A percentile compares a stretch with the other conserved stretches of the same genome.
Conservation (phyloP, 805 yeast genomes). For the Candida namnaoensis region DNA sequence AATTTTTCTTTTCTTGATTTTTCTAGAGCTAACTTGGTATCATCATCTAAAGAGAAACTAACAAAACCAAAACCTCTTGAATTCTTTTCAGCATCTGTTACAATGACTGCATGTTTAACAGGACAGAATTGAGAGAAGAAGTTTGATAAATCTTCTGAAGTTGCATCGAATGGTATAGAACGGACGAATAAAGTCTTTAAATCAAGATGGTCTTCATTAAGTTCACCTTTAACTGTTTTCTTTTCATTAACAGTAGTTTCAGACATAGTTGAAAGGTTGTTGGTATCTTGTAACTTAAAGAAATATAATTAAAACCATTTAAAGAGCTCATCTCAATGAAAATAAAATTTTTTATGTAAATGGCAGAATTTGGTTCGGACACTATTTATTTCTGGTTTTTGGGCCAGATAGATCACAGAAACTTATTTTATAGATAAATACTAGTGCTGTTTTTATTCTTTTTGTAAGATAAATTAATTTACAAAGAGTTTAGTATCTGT, state of each 20-base stretch:
- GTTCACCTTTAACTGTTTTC: not conserved
- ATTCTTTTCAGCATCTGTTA: constrained; percentile 63
- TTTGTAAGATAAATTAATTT: too few species aligned
- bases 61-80: constrained; percentile 97
- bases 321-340: too few species aligned
- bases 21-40: constrained; percentile 66
- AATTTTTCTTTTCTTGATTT: constrained; percentile 60
- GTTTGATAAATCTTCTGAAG: constrained; percentile 73
- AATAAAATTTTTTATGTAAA: too few species aligned
- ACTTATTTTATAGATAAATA: too few species aligned
- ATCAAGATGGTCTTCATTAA: constrained; percentile 23
- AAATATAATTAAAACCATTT: too few species aligned
- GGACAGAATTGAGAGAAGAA: constrained; percentile 91
- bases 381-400: too few species aligned
- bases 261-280: not conserved
- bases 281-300: too few species aligned
- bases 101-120: constrained; percentile 90
- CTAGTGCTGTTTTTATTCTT: too few species aligned
- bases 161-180: constrained; percentile 71
- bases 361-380: too few species aligned
- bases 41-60: constrained; percentile 78
- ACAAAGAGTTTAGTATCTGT: too few species aligned
- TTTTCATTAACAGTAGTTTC: constrained; percentile 1
- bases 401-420: too few species aligned
- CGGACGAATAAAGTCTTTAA: constrained; percentile 73